These are phyloP conservation scores for Dictyostelium intermedium DNA, from an alignment of 78 protist genomes.

Conservation along the genomic window DNA sequence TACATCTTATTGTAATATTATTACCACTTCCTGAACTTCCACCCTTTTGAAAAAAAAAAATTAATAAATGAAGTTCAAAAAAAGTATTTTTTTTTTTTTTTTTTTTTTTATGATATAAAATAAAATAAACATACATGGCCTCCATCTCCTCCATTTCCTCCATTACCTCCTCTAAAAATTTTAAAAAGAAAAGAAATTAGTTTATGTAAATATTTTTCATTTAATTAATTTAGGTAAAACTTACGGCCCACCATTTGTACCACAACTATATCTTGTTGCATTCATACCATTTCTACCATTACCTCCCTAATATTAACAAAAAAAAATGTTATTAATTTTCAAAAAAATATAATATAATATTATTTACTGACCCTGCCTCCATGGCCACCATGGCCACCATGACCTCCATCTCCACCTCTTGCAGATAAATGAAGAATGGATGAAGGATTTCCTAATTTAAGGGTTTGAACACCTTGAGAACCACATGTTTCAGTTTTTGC, in stretches of 20 bases:
- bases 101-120: too few species aligned
- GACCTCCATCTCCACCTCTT: neutral
- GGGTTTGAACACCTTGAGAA: neutral
- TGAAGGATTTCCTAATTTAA: neutral
- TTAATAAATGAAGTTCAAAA: too few species aligned
- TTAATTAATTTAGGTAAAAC: too few species aligned
- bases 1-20: neutral
- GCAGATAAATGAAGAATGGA: neutral
- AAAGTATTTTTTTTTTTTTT: too few species aligned
- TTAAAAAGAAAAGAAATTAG: too few species aligned
- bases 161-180: slow-evolving; percentile 41
- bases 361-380: slow-evolving; percentile 11
- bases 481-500: too few species aligned
- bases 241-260: slow-evolving; percentile 3
- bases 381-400: neutral
- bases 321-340: neutral
- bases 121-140: neutral
- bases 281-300: slow-evolving; percentile 20
- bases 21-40: slow-evolving; percentile 57
- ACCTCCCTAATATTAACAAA: neutral
- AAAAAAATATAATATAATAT: neutral
- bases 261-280: neutral
- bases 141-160: slow-evolving; percentile 69
- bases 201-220: too few species aligned
- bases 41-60: neutral